Evolutionary conservation across 2,329 filamentous ascomycete species (phyloP).

Genomic region (Colletotrichum siamense): DNA sequence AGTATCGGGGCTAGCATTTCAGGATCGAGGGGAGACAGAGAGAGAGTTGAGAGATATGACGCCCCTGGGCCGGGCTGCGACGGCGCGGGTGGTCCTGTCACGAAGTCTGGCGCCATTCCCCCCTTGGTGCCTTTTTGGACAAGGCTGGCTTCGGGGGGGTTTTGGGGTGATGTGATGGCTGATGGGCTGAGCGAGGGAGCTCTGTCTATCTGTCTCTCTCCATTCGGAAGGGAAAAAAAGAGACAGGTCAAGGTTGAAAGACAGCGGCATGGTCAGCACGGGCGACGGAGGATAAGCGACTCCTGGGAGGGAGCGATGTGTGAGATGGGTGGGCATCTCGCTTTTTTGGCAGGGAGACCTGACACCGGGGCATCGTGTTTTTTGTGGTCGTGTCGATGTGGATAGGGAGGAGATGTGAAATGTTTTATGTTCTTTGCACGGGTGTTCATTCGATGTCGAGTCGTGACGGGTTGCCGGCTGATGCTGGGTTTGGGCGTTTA

Average conservation of each 20-base stretch:
- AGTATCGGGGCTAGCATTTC: constrained; percentile 4
- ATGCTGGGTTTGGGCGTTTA: neutral
- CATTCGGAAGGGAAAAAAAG: neutral
- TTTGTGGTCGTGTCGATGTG: neutral
- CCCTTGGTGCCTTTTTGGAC: neutral
- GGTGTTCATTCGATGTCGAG: neutral
- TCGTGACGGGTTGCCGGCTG: neutral
- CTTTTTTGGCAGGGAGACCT: constrained; percentile 1
- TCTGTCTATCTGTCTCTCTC: neutral
- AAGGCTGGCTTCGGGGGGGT: neutral
- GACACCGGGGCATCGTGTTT: neutral
- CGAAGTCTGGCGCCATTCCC: neutral
- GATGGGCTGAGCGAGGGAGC: neutral
- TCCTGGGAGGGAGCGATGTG: neutral
- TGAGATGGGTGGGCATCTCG: neutral
- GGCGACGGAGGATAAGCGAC: neutral
- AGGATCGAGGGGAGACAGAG: neutral
- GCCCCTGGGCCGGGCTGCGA: neutral
- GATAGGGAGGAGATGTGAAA: neutral
- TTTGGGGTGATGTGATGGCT: neutral
- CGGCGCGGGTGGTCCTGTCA: neutral
- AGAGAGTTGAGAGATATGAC: neutral
- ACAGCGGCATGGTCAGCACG: neutral
- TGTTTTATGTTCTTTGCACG: neutral
- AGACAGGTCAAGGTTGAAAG: neutral